phyloP scores from a whole-genome alignment of 768 basidiomycete genomes.

The Goffeauzyma gilvescens region DNA sequence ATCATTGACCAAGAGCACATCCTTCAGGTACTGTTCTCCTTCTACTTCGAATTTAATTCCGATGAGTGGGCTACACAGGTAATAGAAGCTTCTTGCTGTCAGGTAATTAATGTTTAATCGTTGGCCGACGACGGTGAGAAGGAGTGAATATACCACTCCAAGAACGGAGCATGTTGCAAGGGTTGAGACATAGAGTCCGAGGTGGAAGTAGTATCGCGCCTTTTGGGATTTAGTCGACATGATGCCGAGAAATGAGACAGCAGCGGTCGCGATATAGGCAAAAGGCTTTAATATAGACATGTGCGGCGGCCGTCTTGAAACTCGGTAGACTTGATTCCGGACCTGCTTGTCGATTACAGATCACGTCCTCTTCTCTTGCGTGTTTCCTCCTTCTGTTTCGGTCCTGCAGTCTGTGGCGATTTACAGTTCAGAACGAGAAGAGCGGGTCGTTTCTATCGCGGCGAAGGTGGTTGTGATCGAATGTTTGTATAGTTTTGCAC shows the following conservation, averaged over 20 bases:
- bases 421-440: no score
- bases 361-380: no score
- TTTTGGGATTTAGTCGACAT: conserved; percentile 18
- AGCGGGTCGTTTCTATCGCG: no score
- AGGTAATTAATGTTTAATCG: conserved; percentile 64
- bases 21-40: conserved; percentile 59
- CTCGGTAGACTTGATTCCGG: no score
- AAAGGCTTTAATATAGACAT: no score
- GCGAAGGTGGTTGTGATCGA: no score
- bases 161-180: conserved; percentile 52
- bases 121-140: conserved; percentile 42
- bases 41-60: conserved; percentile 60
- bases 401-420: no score
- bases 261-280: conserved; percentile 22
- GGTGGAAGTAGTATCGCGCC: conserved; percentile 42
- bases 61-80: conserved; percentile 43
- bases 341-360: no score
- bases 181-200: conserved; percentile 52
- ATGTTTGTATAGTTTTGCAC: no score
- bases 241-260: conserved; percentile 23
- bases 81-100: conserved; percentile 69
- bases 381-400: no score
- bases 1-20: conserved; percentile 19
- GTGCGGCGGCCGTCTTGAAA: no score
- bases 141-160: conserved; percentile 49